Conservation (phyloP, 2,329 filamentous ascomycete species). For the Paraphoma sp. region DNA sequence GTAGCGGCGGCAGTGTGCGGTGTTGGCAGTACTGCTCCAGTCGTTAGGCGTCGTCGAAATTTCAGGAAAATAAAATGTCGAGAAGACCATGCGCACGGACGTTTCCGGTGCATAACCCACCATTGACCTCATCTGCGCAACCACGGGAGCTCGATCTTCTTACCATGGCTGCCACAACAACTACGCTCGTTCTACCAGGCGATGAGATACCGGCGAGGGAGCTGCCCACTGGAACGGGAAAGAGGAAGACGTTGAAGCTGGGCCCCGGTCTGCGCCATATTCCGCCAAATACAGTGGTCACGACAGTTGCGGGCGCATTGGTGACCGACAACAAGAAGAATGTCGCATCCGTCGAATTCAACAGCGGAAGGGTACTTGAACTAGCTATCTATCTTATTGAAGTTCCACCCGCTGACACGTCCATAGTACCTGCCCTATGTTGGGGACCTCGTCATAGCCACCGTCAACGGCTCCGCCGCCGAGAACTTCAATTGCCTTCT, state of each 20-base stretch:
- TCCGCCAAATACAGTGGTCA: conserved; percentile 74
- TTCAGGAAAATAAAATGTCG: conserved; percentile 24
- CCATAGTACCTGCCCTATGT: conserved; percentile 75
- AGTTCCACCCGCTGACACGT: conserved; percentile 26
- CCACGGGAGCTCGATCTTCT: not conserved
- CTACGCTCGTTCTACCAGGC: conserved; percentile 78
- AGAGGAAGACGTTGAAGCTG: conserved; percentile 73
- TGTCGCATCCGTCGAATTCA: conserved; percentile 77
- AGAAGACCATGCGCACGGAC: conserved; percentile 8
- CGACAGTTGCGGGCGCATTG: conserved; percentile 72
- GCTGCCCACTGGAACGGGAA: conserved; percentile 70
- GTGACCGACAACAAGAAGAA: conserved; percentile 75
- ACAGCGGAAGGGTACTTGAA: conserved; percentile 68
- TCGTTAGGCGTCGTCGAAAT: conserved; percentile 17
- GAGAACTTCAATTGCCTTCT: conserved; percentile 84
- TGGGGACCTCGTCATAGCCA: conserved; percentile 90
- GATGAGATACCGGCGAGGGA: conserved; percentile 71
- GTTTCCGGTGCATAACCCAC: conserved; percentile 6
- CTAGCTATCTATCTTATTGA: conserved; percentile 34
- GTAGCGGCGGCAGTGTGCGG: not conserved
- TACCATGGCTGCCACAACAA: conserved; percentile 61
- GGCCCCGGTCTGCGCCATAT: conserved; percentile 85
- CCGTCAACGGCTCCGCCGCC: conserved; percentile 74
- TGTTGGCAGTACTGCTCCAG: not conserved
- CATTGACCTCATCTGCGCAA: conserved; percentile 17